A percentile compares a stretch with the other conserved stretches of the same genome.
Conservation (phyloP, 495 filamentous ascomycete genomes). For the Acidiella bohemica region DNA sequence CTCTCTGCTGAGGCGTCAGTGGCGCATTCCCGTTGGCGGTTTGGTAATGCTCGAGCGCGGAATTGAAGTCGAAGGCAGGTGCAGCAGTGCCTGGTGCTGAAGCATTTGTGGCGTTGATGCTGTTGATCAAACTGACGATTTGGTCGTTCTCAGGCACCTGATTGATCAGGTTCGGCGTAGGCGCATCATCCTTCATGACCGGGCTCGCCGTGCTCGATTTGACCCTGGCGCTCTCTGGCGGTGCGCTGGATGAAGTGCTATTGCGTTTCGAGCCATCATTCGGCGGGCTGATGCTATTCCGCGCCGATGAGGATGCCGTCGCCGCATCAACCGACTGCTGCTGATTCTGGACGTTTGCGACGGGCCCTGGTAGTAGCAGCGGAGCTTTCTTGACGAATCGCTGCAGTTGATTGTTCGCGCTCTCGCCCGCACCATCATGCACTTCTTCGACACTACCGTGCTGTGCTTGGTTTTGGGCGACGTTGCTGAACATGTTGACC, state of each 20-base stretch:
- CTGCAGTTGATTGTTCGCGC: slow-evolving; percentile 18
- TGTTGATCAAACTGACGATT: slow-evolving; percentile 80
- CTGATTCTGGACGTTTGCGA: slow-evolving; percentile 2
- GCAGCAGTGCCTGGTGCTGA: slow-evolving; percentile 28
- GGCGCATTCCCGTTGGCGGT: slow-evolving; percentile 48
- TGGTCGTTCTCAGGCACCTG: slow-evolving; percentile 38
- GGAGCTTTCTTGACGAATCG: slow-evolving; percentile 20
- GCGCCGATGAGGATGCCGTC: slow-evolving; percentile 16
- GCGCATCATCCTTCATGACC: slow-evolving; percentile 19
- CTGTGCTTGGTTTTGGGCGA: slow-evolving; percentile 25
- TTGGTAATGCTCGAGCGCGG: slow-evolving; percentile 59
- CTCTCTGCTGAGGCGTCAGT: slow-evolving; percentile 63
- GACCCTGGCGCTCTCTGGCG: not conserved
- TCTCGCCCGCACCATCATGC: slow-evolving; percentile 18
- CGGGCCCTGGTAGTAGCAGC: slow-evolving; percentile 22
- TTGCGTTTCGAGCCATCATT: slow-evolving; percentile 6
- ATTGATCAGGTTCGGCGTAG: slow-evolving; percentile 17
- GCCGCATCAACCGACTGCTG: slow-evolving; percentile 9
- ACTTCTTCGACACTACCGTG: slow-evolving; percentile 32
- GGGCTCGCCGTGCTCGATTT: slow-evolving; percentile 6
- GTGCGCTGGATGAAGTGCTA: slow-evolving; percentile 7
- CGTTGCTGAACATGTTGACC: slow-evolving; percentile 28
- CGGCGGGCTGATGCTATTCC: slow-evolving; percentile 14
- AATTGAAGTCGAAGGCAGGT: slow-evolving; percentile 51
- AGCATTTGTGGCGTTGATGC: slow-evolving; percentile 52